Percentiles rank a stretch among this genome's conserved stretches.
phyloP scores from a whole-genome alignment of 371 early-diverging fungal species.

The Saksenaea oblongispora region DNA sequence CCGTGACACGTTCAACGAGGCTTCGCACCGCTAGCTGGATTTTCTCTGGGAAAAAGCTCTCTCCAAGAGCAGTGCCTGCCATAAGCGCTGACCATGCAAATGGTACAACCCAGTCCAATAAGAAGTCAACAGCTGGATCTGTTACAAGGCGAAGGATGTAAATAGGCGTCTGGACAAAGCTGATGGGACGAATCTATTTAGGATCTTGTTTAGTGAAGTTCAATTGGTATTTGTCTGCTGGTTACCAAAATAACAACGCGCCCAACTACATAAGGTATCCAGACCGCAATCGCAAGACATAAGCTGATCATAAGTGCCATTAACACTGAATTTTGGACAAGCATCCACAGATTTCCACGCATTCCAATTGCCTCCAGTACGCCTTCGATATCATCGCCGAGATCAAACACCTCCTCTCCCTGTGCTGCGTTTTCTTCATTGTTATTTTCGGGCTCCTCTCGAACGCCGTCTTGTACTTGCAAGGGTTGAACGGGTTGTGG shows the following conservation, averaged over 20 bases:
- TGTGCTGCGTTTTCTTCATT: conserved; percentile 27
- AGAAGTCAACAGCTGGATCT: conserved; percentile 54
- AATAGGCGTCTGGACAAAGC: conserved; percentile 44
- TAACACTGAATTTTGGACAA: conserved; percentile 79
- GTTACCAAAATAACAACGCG: conserved; percentile 47
- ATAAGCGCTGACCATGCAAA: conserved; percentile 16
- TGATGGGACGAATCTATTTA: conserved; percentile 48
- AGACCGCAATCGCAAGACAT: conserved; percentile 69
- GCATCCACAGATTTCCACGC: conserved; percentile 75
- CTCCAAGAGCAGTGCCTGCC: not conserved
- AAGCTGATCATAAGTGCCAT: conserved; percentile 74
- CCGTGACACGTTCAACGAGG: not conserved
- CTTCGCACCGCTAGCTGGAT: conserved; percentile 9
- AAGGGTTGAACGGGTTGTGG: not conserved
- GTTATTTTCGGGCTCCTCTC: conserved; percentile 13
- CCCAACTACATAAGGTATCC: conserved; percentile 79
- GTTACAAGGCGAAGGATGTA: conserved; percentile 40
- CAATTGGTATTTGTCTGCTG: not conserved
- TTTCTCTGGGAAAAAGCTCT: conserved; percentile 9
- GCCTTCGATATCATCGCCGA: conserved; percentile 76
- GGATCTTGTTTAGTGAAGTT: not conserved
- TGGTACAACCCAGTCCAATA: conserved; percentile 35
- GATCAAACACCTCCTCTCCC: conserved; percentile 54
- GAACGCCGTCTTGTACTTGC: not conserved
- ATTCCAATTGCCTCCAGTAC: conserved; percentile 89